phyloP scores from a whole-genome alignment of 2,329 filamentous ascomycete species.

The Colletotrichum abscissum region DNA sequence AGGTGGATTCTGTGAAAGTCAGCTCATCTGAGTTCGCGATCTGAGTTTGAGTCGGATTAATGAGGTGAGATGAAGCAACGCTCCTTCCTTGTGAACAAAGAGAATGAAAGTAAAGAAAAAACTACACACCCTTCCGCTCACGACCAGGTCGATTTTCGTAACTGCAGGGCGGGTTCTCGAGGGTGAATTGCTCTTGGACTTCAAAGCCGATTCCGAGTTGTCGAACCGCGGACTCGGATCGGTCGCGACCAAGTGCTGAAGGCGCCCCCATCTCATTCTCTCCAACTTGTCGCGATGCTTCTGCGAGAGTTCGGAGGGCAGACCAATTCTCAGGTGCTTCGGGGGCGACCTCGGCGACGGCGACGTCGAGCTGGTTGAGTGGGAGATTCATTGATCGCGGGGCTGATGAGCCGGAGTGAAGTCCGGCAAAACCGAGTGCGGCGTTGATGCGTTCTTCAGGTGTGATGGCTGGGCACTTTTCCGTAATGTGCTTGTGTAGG shows the following conservation, averaged over 20 bases:
- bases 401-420: slow-evolving; percentile 29
- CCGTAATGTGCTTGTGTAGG: slow-evolving; percentile 83
- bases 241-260: slow-evolving; percentile 19
- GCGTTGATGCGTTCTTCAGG: slow-evolving; percentile 81
- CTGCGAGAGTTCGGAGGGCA: slow-evolving; percentile 86
- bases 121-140: slow-evolving; percentile 51
- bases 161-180: slow-evolving; percentile 65
- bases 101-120: not conserved
- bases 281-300: slow-evolving; percentile 84
- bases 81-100: not conserved
- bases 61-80: not conserved
- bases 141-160: slow-evolving; percentile 54
- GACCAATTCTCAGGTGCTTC: slow-evolving; percentile 72
- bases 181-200: slow-evolving; percentile 68
- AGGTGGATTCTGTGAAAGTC: slow-evolving; percentile 23
- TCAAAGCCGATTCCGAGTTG: slow-evolving; percentile 53
- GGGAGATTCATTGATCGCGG: slow-evolving; percentile 35
- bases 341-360: slow-evolving; percentile 29
- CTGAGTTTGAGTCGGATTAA: not conserved
- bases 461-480: slow-evolving; percentile 85
- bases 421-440: slow-evolving; percentile 41
- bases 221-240: slow-evolving; percentile 38
- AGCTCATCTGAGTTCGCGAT: not conserved
- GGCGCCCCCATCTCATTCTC: slow-evolving; percentile 33
- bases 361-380: slow-evolving; percentile 28